phyloP scores from a whole-genome alignment of 805 yeast species.

The Starmerella geochares region DNA sequence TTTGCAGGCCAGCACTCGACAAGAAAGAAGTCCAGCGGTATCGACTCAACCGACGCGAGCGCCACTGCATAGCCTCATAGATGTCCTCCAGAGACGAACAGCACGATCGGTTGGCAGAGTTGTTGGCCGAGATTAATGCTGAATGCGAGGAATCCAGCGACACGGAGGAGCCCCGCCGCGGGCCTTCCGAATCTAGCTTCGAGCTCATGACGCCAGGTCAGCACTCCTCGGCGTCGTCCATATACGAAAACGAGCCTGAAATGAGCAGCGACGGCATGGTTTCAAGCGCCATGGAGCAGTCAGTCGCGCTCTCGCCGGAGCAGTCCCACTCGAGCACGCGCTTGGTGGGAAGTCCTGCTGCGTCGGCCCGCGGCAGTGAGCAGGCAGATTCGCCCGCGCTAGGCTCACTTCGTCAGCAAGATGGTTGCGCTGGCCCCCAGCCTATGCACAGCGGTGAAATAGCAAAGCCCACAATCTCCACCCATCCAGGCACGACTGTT shows the following conservation, averaged over 20 bases:
- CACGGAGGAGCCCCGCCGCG: neutral
- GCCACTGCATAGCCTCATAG: neutral
- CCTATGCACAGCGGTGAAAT: too few species aligned
- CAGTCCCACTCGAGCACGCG: too few species aligned
- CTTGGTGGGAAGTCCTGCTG: too few species aligned
- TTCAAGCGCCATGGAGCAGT: neutral
- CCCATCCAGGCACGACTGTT: too few species aligned
- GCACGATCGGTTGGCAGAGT: slow-evolving; percentile 13
- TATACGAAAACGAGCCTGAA: slow-evolving; percentile 2
- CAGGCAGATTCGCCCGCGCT: too few species aligned
- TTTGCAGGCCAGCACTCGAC: neutral
- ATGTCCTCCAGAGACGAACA: slow-evolving; percentile 14
- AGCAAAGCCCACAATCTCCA: too few species aligned
- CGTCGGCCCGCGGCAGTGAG: too few species aligned
- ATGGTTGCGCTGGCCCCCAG: too few species aligned
- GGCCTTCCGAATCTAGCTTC: slow-evolving; percentile 3
- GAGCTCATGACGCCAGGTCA: slow-evolving; percentile 3
- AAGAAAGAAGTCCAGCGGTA: neutral
- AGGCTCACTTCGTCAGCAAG: too few species aligned
- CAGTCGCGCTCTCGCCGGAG: neutral
- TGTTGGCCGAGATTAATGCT: slow-evolving; percentile 19
- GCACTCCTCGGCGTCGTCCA: slow-evolving; percentile 4
- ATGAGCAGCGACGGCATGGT: slow-evolving; percentile 1
- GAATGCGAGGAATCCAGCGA: slow-evolving; percentile 10
- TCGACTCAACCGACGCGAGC: neutral